Percentiles rank a stretch among this genome's conserved stretches.
Evolutionary conservation across 192 early-diverging fungal species (phyloP).

Genomic region (Dissophora globulifera): DNA sequence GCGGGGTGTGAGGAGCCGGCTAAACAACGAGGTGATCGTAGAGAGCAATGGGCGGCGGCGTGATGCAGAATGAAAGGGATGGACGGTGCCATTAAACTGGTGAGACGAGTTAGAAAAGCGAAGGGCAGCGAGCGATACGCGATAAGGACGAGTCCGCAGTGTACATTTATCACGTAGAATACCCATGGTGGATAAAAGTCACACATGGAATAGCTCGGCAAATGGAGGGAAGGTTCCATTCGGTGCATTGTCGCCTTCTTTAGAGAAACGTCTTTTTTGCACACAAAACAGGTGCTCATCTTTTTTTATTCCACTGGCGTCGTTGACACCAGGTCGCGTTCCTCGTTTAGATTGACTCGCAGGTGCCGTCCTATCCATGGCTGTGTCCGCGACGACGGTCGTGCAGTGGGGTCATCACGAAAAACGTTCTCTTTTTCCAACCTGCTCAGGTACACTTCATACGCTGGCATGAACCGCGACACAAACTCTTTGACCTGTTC

Average conservation of each 20-base stretch:
- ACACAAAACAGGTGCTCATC: too few relatives aligned
- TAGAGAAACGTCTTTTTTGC: too few relatives aligned
- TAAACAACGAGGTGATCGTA: too few relatives aligned
- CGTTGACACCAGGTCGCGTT: slow-evolving; percentile 40
- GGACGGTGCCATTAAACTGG: not conserved
- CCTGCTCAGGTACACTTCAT: slow-evolving; percentile 69
- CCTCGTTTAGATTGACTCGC: slow-evolving; percentile 49
- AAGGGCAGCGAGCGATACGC: not conserved
- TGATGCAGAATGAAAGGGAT: too few relatives aligned
- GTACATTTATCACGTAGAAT: too few relatives aligned
- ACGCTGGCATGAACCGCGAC: slow-evolving; percentile 88
- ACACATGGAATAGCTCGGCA: too few relatives aligned
- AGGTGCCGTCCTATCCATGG: slow-evolving; percentile 43
- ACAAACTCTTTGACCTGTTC: slow-evolving; percentile 88
- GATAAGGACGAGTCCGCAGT: too few relatives aligned
- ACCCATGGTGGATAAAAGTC: too few relatives aligned
- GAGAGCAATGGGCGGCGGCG: too few relatives aligned
- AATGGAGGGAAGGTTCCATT: too few relatives aligned
- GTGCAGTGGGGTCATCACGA: not conserved
- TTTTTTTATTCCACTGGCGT: slow-evolving; percentile 16
- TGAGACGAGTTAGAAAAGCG: not conserved
- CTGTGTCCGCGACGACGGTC: slow-evolving; percentile 5
- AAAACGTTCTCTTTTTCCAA: slow-evolving; percentile 62
- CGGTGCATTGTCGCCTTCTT: too few relatives aligned
- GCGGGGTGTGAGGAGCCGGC: too few relatives aligned